Base-by-base conservation (phyloP, 2,329 filamentous ascomycete genomes). In the Aspergillus sergii region DNA sequence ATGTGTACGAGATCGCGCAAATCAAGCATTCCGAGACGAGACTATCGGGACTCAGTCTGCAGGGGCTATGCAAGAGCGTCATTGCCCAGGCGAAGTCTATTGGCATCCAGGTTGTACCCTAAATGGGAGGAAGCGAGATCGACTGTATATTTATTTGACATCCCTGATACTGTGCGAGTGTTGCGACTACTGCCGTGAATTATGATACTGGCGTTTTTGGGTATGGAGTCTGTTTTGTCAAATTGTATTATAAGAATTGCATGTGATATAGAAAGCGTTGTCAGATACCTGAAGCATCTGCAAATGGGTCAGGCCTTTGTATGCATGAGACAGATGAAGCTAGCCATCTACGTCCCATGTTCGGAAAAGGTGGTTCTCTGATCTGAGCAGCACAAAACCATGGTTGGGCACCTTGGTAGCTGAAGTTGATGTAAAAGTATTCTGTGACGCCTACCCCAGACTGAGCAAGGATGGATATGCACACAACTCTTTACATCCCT, bases 1-100 rank as follows among this genome's bases (percentile, higher is more conserved):
- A 99, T 81, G 84, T 99, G 26, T 98, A 93, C 81, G 94, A 98
- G 82, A 98, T 99, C 79, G 95, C 95, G 68, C 94, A 92, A 84
- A 96, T 99, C 75, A 99, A 99, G 86, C 90, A 92, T 69, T 83
- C 85, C 59, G 92, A 95, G 79, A 81, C 89, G 65, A 85, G 92
- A 63, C 79, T 94, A 66, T 92, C 91, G 2, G 91, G 91, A 2
- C 76, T 92, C 71, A 85, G 86, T 55, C 78, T 94, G 59, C 84
- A 93, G 76, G 89, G 89, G 1, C 74, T 94, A 32, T 93, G 91
- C 80, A 89, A 86, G 79, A 87, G 88, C 60, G 83, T 94, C 64
- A 92, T 94, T 69, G 89, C 83, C 69, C 89, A 92, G 78, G 89
- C 89, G 62, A 92, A 88, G 80, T 90, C 89, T 23, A 88, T 93